Conservation (phyloP, 306 rosid genomes). For the Pachyrhizus erosus region DNA sequence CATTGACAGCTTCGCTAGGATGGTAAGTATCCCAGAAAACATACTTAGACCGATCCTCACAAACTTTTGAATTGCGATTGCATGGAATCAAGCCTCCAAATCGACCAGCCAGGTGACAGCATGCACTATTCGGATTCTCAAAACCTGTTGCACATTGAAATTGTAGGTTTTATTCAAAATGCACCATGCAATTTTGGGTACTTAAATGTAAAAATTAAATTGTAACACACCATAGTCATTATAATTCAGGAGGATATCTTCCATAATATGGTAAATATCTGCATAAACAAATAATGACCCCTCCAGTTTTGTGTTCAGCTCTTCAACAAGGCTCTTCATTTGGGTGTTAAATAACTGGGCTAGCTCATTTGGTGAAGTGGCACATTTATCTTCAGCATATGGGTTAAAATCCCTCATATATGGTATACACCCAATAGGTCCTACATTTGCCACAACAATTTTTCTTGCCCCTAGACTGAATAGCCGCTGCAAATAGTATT, state of each 20-base stretch:
- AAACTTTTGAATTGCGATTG: constrained; percentile 56
- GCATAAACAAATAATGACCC: constrained; percentile 69
- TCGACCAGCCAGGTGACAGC: constrained; percentile 66
- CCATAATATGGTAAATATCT: constrained; percentile 48
- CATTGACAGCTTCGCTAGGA: constrained; percentile 71
- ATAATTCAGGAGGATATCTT: constrained; percentile 33
- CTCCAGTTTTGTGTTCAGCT: constrained; percentile 46
- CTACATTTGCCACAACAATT: constrained; percentile 68
- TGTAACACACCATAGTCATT: constrained; percentile 39
- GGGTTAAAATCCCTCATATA: constrained; percentile 61
- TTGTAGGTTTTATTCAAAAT: background rate
- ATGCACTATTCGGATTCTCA: constrained; percentile 58
- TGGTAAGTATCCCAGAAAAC: constrained; percentile 81
- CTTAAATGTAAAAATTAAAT: background rate
- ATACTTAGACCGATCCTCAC: constrained; percentile 62
- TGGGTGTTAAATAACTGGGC: constrained; percentile 60
- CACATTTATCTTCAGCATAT: constrained; percentile 55
- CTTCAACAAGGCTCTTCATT: constrained; percentile 56
- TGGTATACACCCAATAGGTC: constrained; percentile 85
- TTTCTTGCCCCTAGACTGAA: constrained; percentile 71
- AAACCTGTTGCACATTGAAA: constrained; percentile 55
- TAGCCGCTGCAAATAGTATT: constrained; percentile 56
- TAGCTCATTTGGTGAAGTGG: constrained; percentile 56
- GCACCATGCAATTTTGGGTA: background rate
- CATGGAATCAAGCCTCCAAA: constrained; percentile 75